These are phyloP conservation scores for Colletotrichum sp. DNA, from an alignment of 2,329 filamentous ascomycete genomes.

Conservation along the genomic window DNA sequence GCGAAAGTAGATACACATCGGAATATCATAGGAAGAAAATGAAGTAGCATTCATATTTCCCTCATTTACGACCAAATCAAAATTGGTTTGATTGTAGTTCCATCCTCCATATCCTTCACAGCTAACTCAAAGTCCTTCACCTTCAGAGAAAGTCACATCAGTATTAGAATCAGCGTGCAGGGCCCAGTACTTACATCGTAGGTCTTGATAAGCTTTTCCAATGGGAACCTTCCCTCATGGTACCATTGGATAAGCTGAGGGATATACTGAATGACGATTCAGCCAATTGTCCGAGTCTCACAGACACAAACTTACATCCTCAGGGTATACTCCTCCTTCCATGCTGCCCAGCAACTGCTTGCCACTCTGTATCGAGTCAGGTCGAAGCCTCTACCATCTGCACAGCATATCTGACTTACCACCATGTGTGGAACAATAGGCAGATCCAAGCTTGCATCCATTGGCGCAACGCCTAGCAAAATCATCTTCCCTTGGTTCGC, in stretches of 20 bases:
- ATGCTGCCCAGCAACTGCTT: not conserved
- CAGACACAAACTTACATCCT: not conserved
- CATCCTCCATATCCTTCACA: not conserved
- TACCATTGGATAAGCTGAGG: not conserved
- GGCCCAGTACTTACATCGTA: not conserved
- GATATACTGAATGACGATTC: not conserved
- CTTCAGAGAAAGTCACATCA: not conserved
- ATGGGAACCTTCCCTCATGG: not conserved
- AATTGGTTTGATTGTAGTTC: not conserved
- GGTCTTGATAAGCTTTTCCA: not conserved
- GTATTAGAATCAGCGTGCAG: not conserved
- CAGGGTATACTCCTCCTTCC: not conserved
- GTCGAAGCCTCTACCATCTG: not conserved
- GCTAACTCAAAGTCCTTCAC: not conserved
- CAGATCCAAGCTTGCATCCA: conserved; percentile 49
- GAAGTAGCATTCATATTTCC: not conserved
- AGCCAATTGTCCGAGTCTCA: not conserved
- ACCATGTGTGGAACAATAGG: conserved; percentile 47
- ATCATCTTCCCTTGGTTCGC: not conserved
- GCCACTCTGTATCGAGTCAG: not conserved
- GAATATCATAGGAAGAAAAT: not conserved
- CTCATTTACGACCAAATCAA: not conserved
- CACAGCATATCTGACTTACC: not conserved
- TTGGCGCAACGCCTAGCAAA: conserved; percentile 7
- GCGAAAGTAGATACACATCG: rapidly evolving